phyloP scores from a whole-genome alignment of 2,329 filamentous ascomycete species.

The Dissoconium aciculare region DNA sequence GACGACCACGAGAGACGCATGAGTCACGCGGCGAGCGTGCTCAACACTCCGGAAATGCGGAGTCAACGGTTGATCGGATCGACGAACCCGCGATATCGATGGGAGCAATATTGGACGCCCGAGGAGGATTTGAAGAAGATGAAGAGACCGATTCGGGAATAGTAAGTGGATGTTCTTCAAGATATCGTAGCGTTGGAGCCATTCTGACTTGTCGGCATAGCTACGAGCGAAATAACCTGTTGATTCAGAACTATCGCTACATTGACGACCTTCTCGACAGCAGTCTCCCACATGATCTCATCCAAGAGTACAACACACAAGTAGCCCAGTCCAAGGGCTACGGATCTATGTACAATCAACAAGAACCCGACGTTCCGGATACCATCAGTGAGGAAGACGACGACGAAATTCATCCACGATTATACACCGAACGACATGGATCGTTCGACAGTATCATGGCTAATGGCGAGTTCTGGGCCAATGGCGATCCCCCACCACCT shows the following conservation, averaged over 20 bases:
- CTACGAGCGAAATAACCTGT: conserved; percentile 75
- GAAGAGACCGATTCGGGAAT: conserved; percentile 60
- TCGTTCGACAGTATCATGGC: conserved; percentile 13
- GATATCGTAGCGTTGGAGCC: too few species aligned
- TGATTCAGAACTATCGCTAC: conserved; percentile 85
- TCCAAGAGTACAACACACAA: conserved; percentile 71
- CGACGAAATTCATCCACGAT: conserved; percentile 7
- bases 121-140: conserved; percentile 58
- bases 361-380: conserved; percentile 45
- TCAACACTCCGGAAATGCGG: conserved; percentile 52
- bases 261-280: conserved; percentile 85
- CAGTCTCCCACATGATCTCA: conserved; percentile 75
- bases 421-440: conserved; percentile 12
- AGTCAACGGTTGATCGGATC: conserved; percentile 80
- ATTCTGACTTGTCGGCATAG: too few species aligned
- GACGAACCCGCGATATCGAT: conserved; percentile 70
- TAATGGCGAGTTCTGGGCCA: conserved; percentile 12
- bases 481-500: conserved; percentile 11
- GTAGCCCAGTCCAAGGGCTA: conserved; percentile 6
- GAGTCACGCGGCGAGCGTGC: conserved; percentile 28
- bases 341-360: conserved; percentile 1
- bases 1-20: conserved; percentile 26
- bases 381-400: conserved; percentile 58
- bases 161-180: too few species aligned
- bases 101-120: conserved; percentile 73